Base-by-base conservation (phyloP, 2,329 filamentous ascomycete genomes). In the Phialophora expanda region DNA sequence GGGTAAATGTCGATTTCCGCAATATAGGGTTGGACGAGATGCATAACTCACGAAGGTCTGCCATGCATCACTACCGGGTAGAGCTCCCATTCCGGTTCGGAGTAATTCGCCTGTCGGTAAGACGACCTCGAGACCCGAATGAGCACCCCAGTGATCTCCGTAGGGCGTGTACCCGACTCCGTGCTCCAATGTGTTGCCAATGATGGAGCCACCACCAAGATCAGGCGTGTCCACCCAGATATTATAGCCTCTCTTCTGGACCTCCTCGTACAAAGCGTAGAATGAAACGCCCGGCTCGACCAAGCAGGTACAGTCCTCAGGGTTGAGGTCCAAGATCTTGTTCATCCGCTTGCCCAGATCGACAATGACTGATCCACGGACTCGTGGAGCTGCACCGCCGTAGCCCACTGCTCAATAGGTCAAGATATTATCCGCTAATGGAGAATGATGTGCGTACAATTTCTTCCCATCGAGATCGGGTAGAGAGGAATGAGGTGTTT, bases 251-350 rank as follows among this genome's bases (percentile, higher is more conserved):
- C 70, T 70, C 20, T 70, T 68, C 38, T 77, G 72, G n/a, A 79
- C 75, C 54, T 77, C 75, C 12, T 78, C 75, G 67, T 79, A 75
- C 11, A 81, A 73, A 17, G 74, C 74, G 34, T 76, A 77, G 66
- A 78, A 82, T 1, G 77, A 78, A 1, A 81, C 79, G 0, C 79
- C 79, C 0, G 79, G 79, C 65, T 81, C 79, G n/a, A 82, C 76
- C 0, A 81, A 73, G 58, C 78, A 80, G 26, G 76, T 74, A 65
- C 77, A 79, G 4, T 74, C 73, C 26, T 77, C 74, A 0, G 75
- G 74, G 46, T 79, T 78, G 56, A 77, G 70, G 6, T 71, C 68
- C 7, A 81, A 68, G 61, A 81, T 78, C 58, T 71, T 68, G 64
- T 78, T 78, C 80, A 81, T 81, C 41, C 78, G 73, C 32, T 70